Evolutionary conservation across 2,329 filamentous ascomycete genomes (phyloP), one percentile per base, ranked within the genome.

Genomic region (Sporothrix variecibatus): DNA sequence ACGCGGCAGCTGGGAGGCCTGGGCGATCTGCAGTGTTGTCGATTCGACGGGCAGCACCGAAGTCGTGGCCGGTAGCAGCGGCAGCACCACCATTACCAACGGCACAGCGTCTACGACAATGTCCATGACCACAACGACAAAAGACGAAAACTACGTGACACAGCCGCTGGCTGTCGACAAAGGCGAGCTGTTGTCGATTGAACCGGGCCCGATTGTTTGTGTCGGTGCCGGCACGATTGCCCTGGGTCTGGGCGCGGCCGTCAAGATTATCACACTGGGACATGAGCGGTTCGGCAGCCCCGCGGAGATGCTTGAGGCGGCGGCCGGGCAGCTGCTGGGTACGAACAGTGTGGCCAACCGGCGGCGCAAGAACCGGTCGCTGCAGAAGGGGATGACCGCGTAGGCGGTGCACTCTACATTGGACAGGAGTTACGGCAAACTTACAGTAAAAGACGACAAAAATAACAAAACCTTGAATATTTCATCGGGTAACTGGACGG

Each of bases 241-340:
- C 0, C 87, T 95, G 40, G 91, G 88, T 0, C 89, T 94, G 75
- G 93, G 92, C 15, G 93, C 94, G 77, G 85, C 89, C 1, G 86
- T 94, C 78, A 94, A 94, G 81, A 83, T 94, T 70, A 86, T 94
- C 73, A 89, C 88, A 1, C 84, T 92, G 6, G 92, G 91, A 6
- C 87, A 89, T 76, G 91, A 92, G 79, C 84, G 88, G 43, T 92
- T 92, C 77, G 89, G 91, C 60, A 82, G 78, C 20, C 80, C 81
- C 34, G 78, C 78, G 28, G 82, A 78, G 67, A 76, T 79, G 49
- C 77, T 80, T 2, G 81, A 83, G 53, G 76, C 72, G 9, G 74
- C 72, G 12, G 78, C 78, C 20, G 75, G 73, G 17, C 76, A 78
- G 78, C 79, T 80, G 75, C 84, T 72, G 62, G 62, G 62, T 17